These are phyloP conservation scores for Colletotrichum magnum DNA, from an alignment of 2,329 filamentous ascomycete genomes.

Conservation along the genomic window DNA sequence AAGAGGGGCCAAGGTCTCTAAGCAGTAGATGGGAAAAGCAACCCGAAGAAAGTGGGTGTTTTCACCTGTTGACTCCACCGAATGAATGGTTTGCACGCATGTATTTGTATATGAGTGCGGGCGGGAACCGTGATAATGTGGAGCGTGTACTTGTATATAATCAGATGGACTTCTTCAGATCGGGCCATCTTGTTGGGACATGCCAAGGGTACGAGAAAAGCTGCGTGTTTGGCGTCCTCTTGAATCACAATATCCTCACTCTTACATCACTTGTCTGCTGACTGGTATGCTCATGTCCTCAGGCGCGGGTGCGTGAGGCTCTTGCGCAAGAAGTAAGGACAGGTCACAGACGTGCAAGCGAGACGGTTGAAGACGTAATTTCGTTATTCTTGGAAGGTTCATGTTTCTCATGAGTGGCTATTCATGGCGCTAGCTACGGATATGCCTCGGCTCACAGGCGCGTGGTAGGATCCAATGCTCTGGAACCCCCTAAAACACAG, in stretches of 20 bases:
- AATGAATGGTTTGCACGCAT: background rate
- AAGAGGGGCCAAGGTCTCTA: slow-evolving; percentile 55
- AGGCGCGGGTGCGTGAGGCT: too few species aligned
- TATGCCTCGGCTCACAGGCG: slow-evolving; percentile 63
- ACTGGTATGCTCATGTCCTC: too few species aligned
- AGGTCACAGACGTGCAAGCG: background rate
- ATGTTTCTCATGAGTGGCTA: slow-evolving; percentile 41
- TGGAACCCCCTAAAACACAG: slow-evolving; percentile 70
- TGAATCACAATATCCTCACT: slow-evolving; percentile 38
- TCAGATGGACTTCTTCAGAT: slow-evolving; percentile 16
- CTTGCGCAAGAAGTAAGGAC: background rate
- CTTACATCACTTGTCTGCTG: background rate
- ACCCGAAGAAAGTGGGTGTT: background rate
- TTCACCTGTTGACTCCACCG: background rate
- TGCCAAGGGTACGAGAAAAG: slow-evolving; percentile 13
- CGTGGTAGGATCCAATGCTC: slow-evolving; percentile 75
- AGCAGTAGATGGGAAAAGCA: slow-evolving; percentile 21
- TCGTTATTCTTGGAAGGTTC: slow-evolving; percentile 2
- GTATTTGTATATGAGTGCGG: slow-evolving; percentile 12
- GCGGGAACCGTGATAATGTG: background rate
- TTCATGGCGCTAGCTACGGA: slow-evolving; percentile 59
- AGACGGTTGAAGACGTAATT: background rate
- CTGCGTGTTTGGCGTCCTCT: slow-evolving; percentile 13
- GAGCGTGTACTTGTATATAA: slow-evolving; percentile 26
- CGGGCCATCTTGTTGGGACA: slow-evolving; percentile 24